Evolutionary conservation across 345 rosid species (phyloP).

Genomic region (Sonneratia caseolaris): DNA sequence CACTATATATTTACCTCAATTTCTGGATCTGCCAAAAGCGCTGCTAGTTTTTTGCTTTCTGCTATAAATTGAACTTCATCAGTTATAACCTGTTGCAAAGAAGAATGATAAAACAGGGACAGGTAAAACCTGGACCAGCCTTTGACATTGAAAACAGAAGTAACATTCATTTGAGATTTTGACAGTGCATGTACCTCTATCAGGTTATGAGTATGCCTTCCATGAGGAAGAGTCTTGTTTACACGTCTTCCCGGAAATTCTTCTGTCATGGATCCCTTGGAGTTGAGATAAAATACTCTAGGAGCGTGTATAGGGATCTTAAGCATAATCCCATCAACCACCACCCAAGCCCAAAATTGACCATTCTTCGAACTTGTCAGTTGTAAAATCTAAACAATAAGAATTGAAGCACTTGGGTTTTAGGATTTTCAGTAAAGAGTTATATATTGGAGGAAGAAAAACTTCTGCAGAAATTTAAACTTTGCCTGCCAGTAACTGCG

Average conservation of each 20-base stretch:
- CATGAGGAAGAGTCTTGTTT: slow-evolving; percentile 81
- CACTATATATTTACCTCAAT: slow-evolving; percentile 54
- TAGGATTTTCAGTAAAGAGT: slow-evolving; percentile 5
- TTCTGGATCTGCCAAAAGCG: slow-evolving; percentile 91
- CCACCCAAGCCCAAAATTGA: slow-evolving; percentile 74
- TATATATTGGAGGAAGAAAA: background rate
- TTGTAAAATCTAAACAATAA: slow-evolving; percentile 61
- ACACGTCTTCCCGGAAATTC: slow-evolving; percentile 74
- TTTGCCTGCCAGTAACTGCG: slow-evolving; percentile 82
- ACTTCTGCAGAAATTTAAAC: background rate
- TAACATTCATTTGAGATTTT: background rate
- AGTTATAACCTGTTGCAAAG: slow-evolving; percentile 17
- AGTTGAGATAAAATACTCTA: slow-evolving; percentile 73
- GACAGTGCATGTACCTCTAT: slow-evolving; percentile 41
- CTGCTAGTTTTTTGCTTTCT: slow-evolving; percentile 65
- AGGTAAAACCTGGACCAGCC: slow-evolving; percentile 4
- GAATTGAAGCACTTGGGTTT: slow-evolving; percentile 9
- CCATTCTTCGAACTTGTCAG: slow-evolving; percentile 53
- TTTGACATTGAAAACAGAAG: slow-evolving; percentile 11
- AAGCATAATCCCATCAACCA: slow-evolving; percentile 85
- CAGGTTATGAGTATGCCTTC: slow-evolving; percentile 57
- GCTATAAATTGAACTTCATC: slow-evolving; percentile 64
- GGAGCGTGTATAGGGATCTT: slow-evolving; percentile 76
- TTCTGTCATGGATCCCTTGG: slow-evolving; percentile 50
- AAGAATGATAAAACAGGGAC: background rate